Conservation (phyloP, 352 stramenopile genomes). For the Saprolegnia diclina region DNA sequence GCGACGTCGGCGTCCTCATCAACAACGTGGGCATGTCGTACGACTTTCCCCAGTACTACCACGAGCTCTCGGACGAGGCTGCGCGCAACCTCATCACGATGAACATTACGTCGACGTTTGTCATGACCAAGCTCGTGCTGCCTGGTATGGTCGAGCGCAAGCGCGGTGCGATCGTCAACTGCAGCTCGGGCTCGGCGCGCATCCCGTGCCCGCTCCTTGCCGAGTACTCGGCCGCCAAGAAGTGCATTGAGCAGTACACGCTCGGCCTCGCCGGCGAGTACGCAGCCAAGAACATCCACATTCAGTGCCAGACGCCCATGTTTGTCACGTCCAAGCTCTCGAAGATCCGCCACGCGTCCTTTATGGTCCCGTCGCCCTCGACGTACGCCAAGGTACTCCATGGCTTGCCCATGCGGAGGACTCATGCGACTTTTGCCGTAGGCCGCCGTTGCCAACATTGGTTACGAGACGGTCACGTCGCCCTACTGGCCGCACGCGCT, state of each 20-base stretch:
- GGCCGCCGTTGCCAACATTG: slow-evolving; percentile 89
- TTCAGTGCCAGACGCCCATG: slow-evolving; percentile 98
- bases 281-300: slow-evolving; percentile 86
- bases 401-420: neutral
- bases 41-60: slow-evolving; percentile 97
- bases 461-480: slow-evolving; percentile 87
- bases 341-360: slow-evolving; percentile 94
- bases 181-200: slow-evolving; percentile 94
- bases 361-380: slow-evolving; percentile 89
- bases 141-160: slow-evolving; percentile 93
- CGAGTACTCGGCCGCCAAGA: slow-evolving; percentile 97
- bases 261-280: slow-evolving; percentile 95
- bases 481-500: slow-evolving; percentile 95
- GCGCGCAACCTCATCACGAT: slow-evolving; percentile 90
- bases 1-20: slow-evolving; percentile 96
- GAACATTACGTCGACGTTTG: slow-evolving; percentile 63
- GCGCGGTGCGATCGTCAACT: slow-evolving; percentile 95
- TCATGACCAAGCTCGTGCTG: slow-evolving; percentile 85
- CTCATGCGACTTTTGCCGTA: slow-evolving; percentile 5
- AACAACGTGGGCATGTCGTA: slow-evolving; percentile 99
- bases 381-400: slow-evolving; percentile 75
- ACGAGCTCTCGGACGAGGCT: slow-evolving; percentile 93
- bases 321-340: slow-evolving; percentile 99
- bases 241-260: slow-evolving; percentile 95
- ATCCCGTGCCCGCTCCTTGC: slow-evolving; percentile 94